A percentile compares a stretch with the other conserved stretches of the same genome.
phyloP scores from a whole-genome alignment of 2,329 filamentous ascomycete genomes.

The Cladosporium austrohemisphaericum region DNA sequence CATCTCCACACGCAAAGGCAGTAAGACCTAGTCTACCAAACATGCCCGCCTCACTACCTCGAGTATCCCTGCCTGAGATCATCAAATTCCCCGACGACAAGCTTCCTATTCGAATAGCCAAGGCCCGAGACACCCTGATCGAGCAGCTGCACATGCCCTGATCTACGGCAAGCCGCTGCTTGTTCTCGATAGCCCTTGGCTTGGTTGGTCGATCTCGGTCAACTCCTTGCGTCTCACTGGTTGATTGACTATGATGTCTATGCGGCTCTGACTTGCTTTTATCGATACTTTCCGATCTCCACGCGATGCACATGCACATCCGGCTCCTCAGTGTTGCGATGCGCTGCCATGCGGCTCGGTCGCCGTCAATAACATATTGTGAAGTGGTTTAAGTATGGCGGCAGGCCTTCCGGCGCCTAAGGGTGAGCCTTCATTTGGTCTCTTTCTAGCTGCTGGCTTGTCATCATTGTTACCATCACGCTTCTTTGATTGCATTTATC shows the following conservation, averaged over 20 bases:
- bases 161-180: background rate
- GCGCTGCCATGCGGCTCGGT: background rate
- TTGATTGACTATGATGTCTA: no score
- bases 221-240: background rate
- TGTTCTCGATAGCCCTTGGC: background rate
- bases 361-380: background rate
- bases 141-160: background rate
- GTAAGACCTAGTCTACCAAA: no score
- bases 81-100: background rate
- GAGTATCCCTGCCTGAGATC: conserved; percentile 4
- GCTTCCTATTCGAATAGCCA: background rate
- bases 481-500: background rate
- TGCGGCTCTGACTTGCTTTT: background rate
- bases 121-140: background rate
- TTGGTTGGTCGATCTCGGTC: background rate
- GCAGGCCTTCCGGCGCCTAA: background rate
- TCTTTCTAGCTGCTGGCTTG: background rate
- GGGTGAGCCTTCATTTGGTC: background rate
- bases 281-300: conserved; percentile 2
- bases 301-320: conserved; percentile 6
- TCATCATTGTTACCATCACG: background rate
- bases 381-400: background rate
- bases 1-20: no score
- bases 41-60: no score
- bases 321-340: conserved; percentile 15